Conservation (phyloP, 2,329 filamentous ascomycete species). For the Aspergillus sp. region DNA sequence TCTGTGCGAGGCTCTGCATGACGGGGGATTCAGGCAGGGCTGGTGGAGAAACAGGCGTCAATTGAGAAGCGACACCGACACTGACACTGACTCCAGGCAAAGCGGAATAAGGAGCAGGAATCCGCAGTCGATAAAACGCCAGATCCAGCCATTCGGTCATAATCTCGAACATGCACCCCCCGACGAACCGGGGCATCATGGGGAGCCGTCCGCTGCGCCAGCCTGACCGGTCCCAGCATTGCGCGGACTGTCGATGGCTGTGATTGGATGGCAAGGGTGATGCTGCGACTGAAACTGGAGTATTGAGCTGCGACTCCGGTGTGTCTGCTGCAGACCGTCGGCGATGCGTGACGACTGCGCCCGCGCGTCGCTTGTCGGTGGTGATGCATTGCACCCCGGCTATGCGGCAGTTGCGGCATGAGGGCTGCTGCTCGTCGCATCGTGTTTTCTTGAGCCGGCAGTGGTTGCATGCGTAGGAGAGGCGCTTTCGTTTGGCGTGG, state of each 20-base stretch:
- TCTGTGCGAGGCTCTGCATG: neutral
- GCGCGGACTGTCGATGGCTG: neutral
- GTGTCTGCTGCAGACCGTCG: neutral
- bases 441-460: slow-evolving; percentile 6
- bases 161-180: slow-evolving; percentile 3
- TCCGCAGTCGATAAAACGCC: slow-evolving; percentile 1
- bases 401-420: neutral
- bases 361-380: slow-evolving; percentile 1
- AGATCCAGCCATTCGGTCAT: slow-evolving; percentile 9
- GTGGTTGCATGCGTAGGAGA: slow-evolving; percentile 5
- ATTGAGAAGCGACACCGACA: no score
- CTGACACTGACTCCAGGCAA: neutral
- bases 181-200: slow-evolving; percentile 5
- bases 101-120: neutral
- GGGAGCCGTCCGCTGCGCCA: slow-evolving; percentile 1
- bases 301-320: neutral
- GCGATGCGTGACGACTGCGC: neutral
- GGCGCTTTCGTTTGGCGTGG: neutral
- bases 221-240: slow-evolving; percentile 5
- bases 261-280: neutral
- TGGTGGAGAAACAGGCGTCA: neutral
- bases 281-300: neutral
- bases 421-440: slow-evolving; percentile 6
- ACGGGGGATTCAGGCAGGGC: no score
- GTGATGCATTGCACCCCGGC: slow-evolving; percentile 9